Evolutionary conservation across 163 green algal genomes (phyloP).

Genomic region (Prototheca wickerhamii): DNA sequence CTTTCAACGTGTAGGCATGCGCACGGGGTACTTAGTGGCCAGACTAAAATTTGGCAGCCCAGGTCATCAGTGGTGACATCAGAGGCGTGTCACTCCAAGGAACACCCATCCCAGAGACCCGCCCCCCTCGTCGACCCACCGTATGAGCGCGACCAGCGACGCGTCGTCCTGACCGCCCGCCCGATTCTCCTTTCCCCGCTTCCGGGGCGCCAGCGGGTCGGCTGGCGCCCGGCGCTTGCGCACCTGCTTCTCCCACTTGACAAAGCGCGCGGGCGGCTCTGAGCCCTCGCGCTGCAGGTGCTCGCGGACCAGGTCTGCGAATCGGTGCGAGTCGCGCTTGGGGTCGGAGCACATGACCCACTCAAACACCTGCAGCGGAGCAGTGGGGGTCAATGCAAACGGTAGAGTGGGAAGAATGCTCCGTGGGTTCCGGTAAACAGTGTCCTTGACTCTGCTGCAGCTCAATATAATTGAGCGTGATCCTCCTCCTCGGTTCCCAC

Average conservation of each 20-base stretch:
- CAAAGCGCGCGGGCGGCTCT: slow-evolving; percentile 28
- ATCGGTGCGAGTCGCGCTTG: slow-evolving; percentile 61
- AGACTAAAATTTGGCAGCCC: no score
- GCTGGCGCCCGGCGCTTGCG: slow-evolving; percentile 17
- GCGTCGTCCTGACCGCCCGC: slow-evolving; percentile 3
- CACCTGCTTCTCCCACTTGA: slow-evolving; percentile 40
- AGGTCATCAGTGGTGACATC: no score
- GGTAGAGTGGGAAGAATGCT: not conserved
- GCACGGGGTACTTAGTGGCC: no score
- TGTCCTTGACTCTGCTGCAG: no score
- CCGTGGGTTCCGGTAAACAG: no score
- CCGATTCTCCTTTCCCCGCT: slow-evolving; percentile 16
- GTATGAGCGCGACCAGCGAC: slow-evolving; percentile 26
- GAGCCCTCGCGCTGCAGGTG: slow-evolving; percentile 38
- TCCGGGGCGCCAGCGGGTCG: slow-evolving; percentile 7
- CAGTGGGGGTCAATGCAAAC: not conserved
- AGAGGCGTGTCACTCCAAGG: no score
- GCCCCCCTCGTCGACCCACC: slow-evolving; percentile 3
- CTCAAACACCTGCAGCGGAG: slow-evolving; percentile 50
- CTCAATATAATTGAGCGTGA: no score
- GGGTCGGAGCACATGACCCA: slow-evolving; percentile 70
- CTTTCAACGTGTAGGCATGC: no score
- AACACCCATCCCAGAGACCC: not conserved
- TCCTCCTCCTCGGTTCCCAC: no score
- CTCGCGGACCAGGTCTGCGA: slow-evolving; percentile 49